Conservation (phyloP, 768 basidiomycete genomes). For the Nidularia sp. region DNA sequence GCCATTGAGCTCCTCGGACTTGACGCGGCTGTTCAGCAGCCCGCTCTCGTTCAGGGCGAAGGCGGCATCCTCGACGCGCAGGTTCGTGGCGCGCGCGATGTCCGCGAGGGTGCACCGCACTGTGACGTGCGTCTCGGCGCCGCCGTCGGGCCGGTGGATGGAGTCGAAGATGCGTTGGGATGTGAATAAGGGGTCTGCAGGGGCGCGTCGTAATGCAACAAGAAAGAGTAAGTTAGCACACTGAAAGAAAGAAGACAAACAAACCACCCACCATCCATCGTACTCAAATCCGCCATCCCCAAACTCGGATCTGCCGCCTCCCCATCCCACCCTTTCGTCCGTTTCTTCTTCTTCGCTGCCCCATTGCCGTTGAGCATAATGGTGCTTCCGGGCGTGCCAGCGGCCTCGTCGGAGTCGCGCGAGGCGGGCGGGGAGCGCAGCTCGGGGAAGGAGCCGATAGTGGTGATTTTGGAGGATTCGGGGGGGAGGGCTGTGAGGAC, state of each 20-base stretch:
- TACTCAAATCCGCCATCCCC: constrained; percentile 24
- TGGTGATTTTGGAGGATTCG: constrained; percentile 41
- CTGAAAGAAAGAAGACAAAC: neutral
- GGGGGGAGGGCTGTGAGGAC: constrained; percentile 60
- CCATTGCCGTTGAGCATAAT: constrained; percentile 8
- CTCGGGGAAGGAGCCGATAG: constrained; percentile 39
- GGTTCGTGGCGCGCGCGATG: constrained; percentile 74
- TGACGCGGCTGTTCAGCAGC: constrained; percentile 46
- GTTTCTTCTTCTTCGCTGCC: constrained; percentile 34
- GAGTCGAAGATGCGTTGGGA: constrained; percentile 56
- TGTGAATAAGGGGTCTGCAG: constrained; percentile 48
- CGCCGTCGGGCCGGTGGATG: constrained; percentile 56
- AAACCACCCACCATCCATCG: constrained; percentile 34
- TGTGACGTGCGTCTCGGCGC: constrained; percentile 64
- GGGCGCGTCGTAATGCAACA: too few species aligned
- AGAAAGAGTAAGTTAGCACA: neutral
- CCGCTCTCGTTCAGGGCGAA: constrained; percentile 89
- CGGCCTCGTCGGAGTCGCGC: constrained; percentile 7
- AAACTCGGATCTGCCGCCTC: constrained; percentile 40
- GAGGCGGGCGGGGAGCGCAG: constrained; percentile 29
- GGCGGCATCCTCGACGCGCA: constrained; percentile 81
- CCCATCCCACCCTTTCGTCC: constrained; percentile 73
- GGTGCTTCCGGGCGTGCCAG: neutral
- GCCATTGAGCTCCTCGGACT: constrained; percentile 10
- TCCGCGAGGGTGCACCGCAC: constrained; percentile 71